Conservation (phyloP, 768 basidiomycete species). For the Coprinopsis strossmayeri region DNA sequence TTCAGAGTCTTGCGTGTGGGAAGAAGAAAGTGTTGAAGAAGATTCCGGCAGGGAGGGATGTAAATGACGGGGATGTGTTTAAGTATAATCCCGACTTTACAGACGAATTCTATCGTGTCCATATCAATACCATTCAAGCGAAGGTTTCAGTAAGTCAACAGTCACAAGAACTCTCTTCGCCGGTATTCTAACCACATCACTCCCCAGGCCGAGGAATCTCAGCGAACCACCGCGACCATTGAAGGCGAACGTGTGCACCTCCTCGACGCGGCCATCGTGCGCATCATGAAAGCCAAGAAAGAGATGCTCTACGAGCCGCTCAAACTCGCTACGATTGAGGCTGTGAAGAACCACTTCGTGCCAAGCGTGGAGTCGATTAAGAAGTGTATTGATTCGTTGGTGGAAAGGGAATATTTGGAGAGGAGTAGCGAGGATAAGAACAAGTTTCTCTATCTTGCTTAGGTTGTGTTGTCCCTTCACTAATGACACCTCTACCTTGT, state of each 20-base stretch:
- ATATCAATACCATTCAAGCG: slow-evolving; percentile 94
- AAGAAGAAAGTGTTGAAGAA: slow-evolving; percentile 87
- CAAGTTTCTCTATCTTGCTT: slow-evolving; percentile 74
- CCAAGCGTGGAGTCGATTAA: slow-evolving; percentile 86
- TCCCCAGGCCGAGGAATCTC: slow-evolving; percentile 77
- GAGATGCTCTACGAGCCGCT: slow-evolving; percentile 75
- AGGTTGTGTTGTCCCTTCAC: slow-evolving; percentile 5
- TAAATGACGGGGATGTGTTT: slow-evolving; percentile 72
- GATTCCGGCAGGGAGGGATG: slow-evolving; percentile 69
- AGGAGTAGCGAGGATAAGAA: slow-evolving; percentile 68
- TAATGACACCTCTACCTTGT: too few species aligned
- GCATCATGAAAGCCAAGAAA: slow-evolving; percentile 93
- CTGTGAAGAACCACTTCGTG: slow-evolving; percentile 82
- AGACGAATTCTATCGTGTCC: slow-evolving; percentile 71
- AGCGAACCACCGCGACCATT: slow-evolving; percentile 75
- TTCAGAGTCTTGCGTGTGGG: slow-evolving; percentile 90
- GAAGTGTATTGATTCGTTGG: slow-evolving; percentile 70
- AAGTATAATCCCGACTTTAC: slow-evolving; percentile 78
- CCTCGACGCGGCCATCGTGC: slow-evolving; percentile 92
- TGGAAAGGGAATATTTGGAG: slow-evolving; percentile 83
- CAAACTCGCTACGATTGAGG: slow-evolving; percentile 76
- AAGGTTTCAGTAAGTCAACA: slow-evolving; percentile 82
- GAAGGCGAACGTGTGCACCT: slow-evolving; percentile 82
- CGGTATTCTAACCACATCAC: slow-evolving; percentile 1
- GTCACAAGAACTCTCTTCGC: neutral